These are phyloP conservation scores for Ustilago trichophora DNA, from an alignment of 1,284 basidiomycete genomes.

Conservation along the genomic window DNA sequence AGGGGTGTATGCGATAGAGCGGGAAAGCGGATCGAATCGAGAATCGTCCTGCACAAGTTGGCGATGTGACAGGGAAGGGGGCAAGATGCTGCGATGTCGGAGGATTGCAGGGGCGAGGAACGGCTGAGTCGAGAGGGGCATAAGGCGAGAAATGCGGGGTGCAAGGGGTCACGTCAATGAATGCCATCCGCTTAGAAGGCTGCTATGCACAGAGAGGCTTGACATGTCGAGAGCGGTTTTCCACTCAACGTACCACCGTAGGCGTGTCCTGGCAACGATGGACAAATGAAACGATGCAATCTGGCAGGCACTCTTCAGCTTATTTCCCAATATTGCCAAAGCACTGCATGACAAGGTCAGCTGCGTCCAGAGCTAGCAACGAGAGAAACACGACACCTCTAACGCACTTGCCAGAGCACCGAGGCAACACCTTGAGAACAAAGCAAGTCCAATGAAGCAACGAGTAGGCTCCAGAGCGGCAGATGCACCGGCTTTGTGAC, in stretches of 20 bases:
- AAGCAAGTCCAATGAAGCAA: no score
- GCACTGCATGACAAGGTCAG: no score
- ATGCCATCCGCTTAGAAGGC: constrained; percentile 17
- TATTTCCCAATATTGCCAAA: no score
- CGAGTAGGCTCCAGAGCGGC: no score
- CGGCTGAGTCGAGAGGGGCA: constrained; percentile 1
- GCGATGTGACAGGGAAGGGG: constrained; percentile 3
- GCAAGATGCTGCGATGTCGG: constrained; percentile 20
- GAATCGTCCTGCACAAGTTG: neutral
- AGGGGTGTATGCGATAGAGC: constrained; percentile 11
- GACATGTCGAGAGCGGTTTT: neutral
- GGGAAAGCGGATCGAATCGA: constrained; percentile 13
- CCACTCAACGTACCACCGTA: no score
- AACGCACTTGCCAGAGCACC: no score
- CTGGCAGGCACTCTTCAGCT: neutral
- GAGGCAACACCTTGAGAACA: no score
- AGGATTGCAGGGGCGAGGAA: constrained; percentile 26
- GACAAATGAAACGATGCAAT: no score
- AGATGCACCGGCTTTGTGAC: no score
- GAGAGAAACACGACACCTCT: no score
- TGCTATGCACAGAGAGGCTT: constrained; percentile 9
- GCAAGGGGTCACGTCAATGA: constrained; percentile 49
- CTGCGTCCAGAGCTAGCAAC: no score
- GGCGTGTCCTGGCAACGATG: no score
- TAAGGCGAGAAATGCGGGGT: constrained; percentile 38